Base-by-base conservation (phyloP, 2,329 filamentous ascomycete species). In the Fusarium xyrophilum region DNA sequence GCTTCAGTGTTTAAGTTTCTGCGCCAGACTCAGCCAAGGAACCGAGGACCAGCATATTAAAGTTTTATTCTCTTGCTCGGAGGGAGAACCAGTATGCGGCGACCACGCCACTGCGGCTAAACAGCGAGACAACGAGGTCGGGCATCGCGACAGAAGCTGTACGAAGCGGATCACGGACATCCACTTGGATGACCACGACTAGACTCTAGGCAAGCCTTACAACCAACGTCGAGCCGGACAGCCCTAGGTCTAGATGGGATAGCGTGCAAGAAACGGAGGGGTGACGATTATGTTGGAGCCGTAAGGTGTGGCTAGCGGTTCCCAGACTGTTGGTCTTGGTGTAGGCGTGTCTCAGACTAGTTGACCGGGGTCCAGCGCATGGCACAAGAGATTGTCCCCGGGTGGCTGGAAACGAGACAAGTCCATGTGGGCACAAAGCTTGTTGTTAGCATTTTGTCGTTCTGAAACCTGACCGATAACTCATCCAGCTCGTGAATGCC, bases 131-230 rank as follows among this genome's bases (percentile, higher is more conserved):
- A 42, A 61, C 43, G 50, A 63, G 46, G 60, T 65, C 51, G 68
- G 68, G 30, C 61, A 69, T 63, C 47, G 68, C 55, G 59, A 70
- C 33, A 54, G 53, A 63, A 67, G 42, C 55, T 53, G 56, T 35
- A 42, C 50, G 30, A 46, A 56, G 51, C 53, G 58, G 56, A 65
- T 59, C 38, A 43, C 27, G 27, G 23, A 38, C 40, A 61, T 53
- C 55, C 51, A 62, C 35, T 36, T 59, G 33, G 42, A 59, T 43
- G 36, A 40, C 57, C 30, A 46, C 40, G 59, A 63, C 65, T 60
- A 48, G 59, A 48, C 48, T 42, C 46, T 42, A 38, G 50, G 44
- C 52, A 67, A 58, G 54, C 25, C 54, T 43, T 44, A 33, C 48
- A 42, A 33, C 33, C 55, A 51, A 35, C 55, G 52, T 67, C 27